phyloP scores from a whole-genome alignment of 1,284 basidiomycete genomes.

The Pseudozyma hubeiensis region DNA sequence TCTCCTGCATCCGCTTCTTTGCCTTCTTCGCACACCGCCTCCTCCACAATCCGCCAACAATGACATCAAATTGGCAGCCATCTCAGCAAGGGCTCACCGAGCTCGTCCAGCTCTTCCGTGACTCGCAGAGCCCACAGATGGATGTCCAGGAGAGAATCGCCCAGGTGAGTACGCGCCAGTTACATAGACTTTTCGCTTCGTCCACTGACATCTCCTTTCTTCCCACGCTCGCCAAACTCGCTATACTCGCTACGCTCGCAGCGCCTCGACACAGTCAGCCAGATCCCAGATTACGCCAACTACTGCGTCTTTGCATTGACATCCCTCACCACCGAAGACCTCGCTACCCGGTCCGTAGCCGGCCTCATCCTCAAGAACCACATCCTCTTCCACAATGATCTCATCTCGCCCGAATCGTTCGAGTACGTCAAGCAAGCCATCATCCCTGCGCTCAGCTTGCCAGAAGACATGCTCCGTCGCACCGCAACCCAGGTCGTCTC shows the following conservation, averaged over 20 bases:
- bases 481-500: conserved; percentile 67
- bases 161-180: conserved; percentile 27
- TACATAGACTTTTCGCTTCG: background rate
- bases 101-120: conserved; percentile 62
- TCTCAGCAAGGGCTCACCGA: conserved; percentile 60
- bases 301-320: conserved; percentile 94
- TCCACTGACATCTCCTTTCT: background rate
- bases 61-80: conserved; percentile 58
- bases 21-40: background rate
- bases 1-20: background rate
- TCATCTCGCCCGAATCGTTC: conserved; percentile 59
- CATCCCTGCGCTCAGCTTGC: conserved; percentile 61
- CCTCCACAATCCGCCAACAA: conserved; percentile 10
- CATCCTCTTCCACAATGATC: conserved; percentile 67
- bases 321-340: conserved; percentile 82
- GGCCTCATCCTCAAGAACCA: conserved; percentile 98
- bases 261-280: conserved; percentile 61
- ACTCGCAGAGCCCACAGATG: conserved; percentile 60
- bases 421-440: conserved; percentile 66
- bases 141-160: conserved; percentile 62
- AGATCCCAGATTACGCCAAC: conserved; percentile 78
- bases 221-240: background rate
- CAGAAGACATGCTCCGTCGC: conserved; percentile 65
- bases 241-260: conserved; percentile 9
- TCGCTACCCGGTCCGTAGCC: conserved; percentile 91